Conservation (phyloP, 345 rosid genomes). For the Erysimum cheiranthoides region DNA sequence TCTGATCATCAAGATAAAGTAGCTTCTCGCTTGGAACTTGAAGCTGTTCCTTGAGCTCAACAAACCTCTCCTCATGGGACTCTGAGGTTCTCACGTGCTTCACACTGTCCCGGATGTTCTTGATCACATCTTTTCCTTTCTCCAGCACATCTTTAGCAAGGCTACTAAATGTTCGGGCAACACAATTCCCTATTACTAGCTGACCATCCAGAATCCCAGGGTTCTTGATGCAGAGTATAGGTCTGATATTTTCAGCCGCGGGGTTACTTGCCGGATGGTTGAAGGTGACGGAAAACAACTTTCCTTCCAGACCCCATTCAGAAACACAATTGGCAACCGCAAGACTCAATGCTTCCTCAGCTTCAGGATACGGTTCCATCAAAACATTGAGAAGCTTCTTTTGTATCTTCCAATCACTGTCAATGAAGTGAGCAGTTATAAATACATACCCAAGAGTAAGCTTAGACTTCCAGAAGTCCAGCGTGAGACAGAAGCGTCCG, state of each 20-base stretch:
- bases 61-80: slow-evolving; percentile 83
- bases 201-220: slow-evolving; percentile 83
- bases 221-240: slow-evolving; percentile 71
- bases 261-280: slow-evolving; percentile 60
- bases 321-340: slow-evolving; percentile 84
- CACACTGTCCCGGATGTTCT: slow-evolving; percentile 80
- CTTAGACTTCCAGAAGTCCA: slow-evolving; percentile 79
- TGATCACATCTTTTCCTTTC: slow-evolving; percentile 60
- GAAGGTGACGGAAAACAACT: slow-evolving; percentile 74
- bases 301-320: slow-evolving; percentile 85
- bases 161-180: slow-evolving; percentile 62
- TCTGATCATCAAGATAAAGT: slow-evolving; percentile 73
- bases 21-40: slow-evolving; percentile 79
- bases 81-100: slow-evolving; percentile 87
- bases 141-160: slow-evolving; percentile 67
- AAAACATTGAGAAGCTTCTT: slow-evolving; percentile 79
- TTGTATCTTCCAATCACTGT: slow-evolving; percentile 81
- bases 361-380: slow-evolving; percentile 84
- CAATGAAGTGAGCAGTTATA: slow-evolving; percentile 80
- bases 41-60: slow-evolving; percentile 88
- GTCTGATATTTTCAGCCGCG: slow-evolving; percentile 68
- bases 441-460: slow-evolving; percentile 75
- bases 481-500: slow-evolving; percentile 74
- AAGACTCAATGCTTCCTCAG: slow-evolving; percentile 71
- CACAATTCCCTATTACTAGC: slow-evolving; percentile 70